phyloP scores from a whole-genome alignment of 2,329 filamentous ascomycete genomes.

The Macrophomina phaseolina region DNA sequence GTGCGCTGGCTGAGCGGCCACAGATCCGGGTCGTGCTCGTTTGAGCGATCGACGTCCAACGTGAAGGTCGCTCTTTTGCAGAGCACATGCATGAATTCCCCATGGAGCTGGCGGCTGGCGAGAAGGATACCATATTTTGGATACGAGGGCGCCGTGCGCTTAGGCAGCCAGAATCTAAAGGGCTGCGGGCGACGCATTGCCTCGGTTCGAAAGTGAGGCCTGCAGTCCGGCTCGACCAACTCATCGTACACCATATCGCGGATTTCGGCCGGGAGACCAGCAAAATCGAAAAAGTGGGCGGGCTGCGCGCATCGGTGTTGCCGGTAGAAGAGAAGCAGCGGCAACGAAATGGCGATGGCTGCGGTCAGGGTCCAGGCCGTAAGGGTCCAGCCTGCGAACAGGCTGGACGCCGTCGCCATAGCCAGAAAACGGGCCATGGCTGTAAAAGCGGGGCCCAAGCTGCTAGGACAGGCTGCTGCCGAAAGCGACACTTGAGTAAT shows the following conservation, averaged over 20 bases:
- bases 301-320: neutral
- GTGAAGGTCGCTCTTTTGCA: conserved; percentile 40
- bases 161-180: conserved; percentile 1
- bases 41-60: conserved; percentile 40
- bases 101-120: conserved; percentile 41
- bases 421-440: neutral
- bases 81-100: conserved; percentile 43
- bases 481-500: neutral
- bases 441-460: neutral
- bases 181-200: conserved; percentile 10
- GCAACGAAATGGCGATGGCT: conserved; percentile 25
- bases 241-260: conserved; percentile 31
- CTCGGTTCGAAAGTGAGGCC: conserved; percentile 10
- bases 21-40: conserved; percentile 35
- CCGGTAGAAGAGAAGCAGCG: conserved; percentile 18
- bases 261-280: conserved; percentile 28
- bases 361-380: conserved; percentile 13
- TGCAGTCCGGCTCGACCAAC: conserved; percentile 20
- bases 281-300: conserved; percentile 28
- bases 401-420: neutral
- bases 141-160: conserved; percentile 1
- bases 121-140: conserved; percentile 33
- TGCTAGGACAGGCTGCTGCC: neutral
- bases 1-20: conserved; percentile 38
- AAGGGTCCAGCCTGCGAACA: conserved; percentile 10